Percentiles rank a stretch among this genome's conserved stretches.
These are phyloP conservation scores for Ulvella scutata DNA, from an alignment of 139 green algal species.

Conservation along the genomic window DNA sequence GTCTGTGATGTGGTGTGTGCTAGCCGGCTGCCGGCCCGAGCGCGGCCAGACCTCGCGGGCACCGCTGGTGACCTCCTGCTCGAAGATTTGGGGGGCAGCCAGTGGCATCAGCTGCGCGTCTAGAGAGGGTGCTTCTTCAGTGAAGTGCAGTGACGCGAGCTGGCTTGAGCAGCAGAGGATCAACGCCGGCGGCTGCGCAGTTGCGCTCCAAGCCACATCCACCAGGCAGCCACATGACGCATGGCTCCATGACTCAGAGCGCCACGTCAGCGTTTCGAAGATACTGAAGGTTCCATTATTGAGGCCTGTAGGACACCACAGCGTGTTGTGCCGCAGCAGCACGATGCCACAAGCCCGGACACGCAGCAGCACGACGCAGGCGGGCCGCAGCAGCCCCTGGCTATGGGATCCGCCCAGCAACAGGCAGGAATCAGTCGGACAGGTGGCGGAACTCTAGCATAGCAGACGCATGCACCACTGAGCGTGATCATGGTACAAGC, in stretches of 20 bases:
- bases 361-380: too few relatives aligned
- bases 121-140: neutral
- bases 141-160: neutral
- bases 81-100: neutral
- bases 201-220: neutral
- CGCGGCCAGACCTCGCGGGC: neutral
- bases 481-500: too few relatives aligned
- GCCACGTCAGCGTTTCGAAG: neutral
- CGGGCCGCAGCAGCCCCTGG: too few relatives aligned
- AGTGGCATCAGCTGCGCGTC: constrained; percentile 2
- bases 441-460: too few relatives aligned
- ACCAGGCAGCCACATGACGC: neutral
- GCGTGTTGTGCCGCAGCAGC: neutral
- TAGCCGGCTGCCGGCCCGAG: neutral
- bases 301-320: neutral
- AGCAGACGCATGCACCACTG: too few relatives aligned
- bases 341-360: too few relatives aligned
- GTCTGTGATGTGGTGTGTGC: too few relatives aligned
- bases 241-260: neutral
- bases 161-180: neutral
- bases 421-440: too few relatives aligned
- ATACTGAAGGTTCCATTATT: neutral
- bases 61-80: neutral
- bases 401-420: too few relatives aligned
- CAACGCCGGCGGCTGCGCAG: neutral